Percentiles rank a stretch among this genome's conserved stretches.
Evolutionary conservation across 164 flowering plant genomes (phyloP).

Genomic region (grape (Vitis vinifera)): DNA sequence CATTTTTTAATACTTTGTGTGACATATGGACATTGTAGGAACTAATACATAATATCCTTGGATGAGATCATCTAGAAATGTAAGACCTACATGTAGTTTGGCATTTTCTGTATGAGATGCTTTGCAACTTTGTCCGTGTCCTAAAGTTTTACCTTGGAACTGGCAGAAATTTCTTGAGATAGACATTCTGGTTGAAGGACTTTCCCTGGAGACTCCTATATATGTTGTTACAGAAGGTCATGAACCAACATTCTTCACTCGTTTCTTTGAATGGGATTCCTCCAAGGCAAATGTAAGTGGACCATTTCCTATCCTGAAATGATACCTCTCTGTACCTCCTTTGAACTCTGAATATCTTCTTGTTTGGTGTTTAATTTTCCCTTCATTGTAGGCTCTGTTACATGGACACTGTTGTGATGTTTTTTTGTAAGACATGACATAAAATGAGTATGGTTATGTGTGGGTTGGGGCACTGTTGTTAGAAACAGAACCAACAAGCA

Average conservation of each 20-base stretch:
- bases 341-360: too few species aligned
- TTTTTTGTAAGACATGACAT: background rate
- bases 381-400: background rate
- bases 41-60: background rate
- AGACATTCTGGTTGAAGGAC: slow-evolving; percentile 47
- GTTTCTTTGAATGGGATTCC: slow-evolving; percentile 66
- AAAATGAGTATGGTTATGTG: background rate
- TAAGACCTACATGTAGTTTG: background rate
- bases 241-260: slow-evolving; percentile 73
- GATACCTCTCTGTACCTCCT: too few species aligned
- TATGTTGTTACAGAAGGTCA: slow-evolving; percentile 64
- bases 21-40: background rate
- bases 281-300: slow-evolving; percentile 54
- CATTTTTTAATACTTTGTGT: background rate
- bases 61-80: background rate
- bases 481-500: background rate
- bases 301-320: background rate
- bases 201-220: slow-evolving; percentile 51
- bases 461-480: background rate
- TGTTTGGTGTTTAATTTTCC: background rate
- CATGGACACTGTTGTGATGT: background rate
- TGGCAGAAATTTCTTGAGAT: slow-evolving; percentile 66
- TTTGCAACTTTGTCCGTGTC: background rate
- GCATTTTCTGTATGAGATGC: background rate
- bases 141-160: slow-evolving; percentile 10